Conservation (phyloP, 305 asterid genomes). For the Fraxinus angustifolia region DNA sequence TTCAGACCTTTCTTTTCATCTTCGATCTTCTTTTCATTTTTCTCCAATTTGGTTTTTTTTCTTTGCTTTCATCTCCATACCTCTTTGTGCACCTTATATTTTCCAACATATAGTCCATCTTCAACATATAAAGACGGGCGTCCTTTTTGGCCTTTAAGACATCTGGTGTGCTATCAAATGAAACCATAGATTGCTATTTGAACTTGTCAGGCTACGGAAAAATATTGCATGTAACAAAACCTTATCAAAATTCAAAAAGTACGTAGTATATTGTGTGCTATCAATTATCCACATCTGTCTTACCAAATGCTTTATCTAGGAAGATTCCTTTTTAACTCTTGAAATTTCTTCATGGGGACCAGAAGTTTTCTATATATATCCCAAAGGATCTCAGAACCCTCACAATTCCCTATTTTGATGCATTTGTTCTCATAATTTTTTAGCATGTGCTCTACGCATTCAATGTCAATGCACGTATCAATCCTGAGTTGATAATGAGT, state of each 20-base stretch:
- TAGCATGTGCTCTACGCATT: conserved; percentile 21
- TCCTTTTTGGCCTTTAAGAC: background rate
- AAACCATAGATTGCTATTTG: background rate
- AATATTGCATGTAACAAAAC: conserved; percentile 8
- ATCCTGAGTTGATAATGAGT: conserved; percentile 30
- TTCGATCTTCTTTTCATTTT: no score
- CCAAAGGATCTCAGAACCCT: background rate
- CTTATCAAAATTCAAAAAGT: conserved; percentile 38
- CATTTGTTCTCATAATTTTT: background rate
- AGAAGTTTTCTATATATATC: conserved; percentile 23
- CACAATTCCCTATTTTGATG: background rate
- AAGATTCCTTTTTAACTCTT: conserved; percentile 25
- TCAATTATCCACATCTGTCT: conserved; percentile 33
- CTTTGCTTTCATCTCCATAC: background rate
- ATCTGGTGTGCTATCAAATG: background rate
- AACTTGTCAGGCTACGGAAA: background rate
- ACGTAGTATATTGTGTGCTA: conserved; percentile 10
- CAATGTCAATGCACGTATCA: background rate
- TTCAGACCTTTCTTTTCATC: no score
- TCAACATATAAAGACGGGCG: background rate
- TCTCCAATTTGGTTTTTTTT: background rate
- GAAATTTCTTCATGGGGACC: conserved; percentile 14
- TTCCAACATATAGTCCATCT: background rate
- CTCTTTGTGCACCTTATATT: background rate
- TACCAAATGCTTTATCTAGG: conserved; percentile 29